Base-by-base conservation (phyloP, 345 rosid species). In the Boechera divaricarpa region DNA sequence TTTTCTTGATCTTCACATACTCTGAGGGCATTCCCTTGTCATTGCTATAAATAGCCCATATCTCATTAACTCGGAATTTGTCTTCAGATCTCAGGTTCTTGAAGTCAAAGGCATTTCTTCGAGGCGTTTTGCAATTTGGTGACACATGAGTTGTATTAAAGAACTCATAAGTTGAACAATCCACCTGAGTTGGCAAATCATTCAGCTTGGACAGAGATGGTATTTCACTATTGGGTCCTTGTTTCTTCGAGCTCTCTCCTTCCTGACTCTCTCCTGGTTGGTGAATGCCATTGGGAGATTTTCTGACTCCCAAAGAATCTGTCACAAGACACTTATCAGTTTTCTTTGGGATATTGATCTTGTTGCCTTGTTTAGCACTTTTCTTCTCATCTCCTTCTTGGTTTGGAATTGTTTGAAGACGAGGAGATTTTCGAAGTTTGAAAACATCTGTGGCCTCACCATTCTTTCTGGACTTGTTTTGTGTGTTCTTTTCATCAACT, bases 41-140 rank as follows among this genome's bases (percentile, higher is more conserved):
- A 26, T 69, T 69, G 31, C 79, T 66, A 55, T 75, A 80, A 35
- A 85, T n/a, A 54, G 90, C 85, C 92, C 92, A 88, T 13, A 83
- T 67, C 80, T 87, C 88, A 69, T 21, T 55, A 32, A 51, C 44
- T 44, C 15, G 45, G 63, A 87, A 82, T 59, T 77, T 85, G 61
- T 80, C 87, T 79, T 70, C 81, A 1, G 84, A 70, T 76, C 55
- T 87, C 77, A 68, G 79, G 63, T 7, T 77, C 76, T 77, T 76
- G 44, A 87, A 87, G 67, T 83, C 75, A 49, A 52, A 59, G 26
- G 59, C 44, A 13, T 72, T 76, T 6, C 47, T 66, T 60, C 61
- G 82, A 13, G 75, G 39, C 62, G 76, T 80, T 75, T 53, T 65
- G 68, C 70, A 72, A 13, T 29, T 61, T 33, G 77, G 15, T 24